Evolutionary conservation across 352 stramenopile species (phyloP).

Genomic region (Globisporangium recalcitrans): DNA sequence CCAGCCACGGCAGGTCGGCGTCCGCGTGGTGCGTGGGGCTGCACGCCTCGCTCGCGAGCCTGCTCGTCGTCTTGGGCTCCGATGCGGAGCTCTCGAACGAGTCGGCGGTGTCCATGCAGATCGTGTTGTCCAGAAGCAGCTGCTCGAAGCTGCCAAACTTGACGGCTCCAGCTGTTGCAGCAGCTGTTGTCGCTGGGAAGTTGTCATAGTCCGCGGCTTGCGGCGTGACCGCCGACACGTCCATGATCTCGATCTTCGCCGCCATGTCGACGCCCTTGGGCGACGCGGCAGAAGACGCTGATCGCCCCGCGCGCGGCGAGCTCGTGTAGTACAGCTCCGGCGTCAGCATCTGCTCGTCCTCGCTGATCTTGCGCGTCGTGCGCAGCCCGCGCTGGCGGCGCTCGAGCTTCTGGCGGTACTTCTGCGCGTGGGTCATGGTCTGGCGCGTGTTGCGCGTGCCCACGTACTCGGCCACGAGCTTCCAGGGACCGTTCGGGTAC

Average conservation of each 20-base stretch:
- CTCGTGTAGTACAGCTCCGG: slow-evolving; percentile 11
- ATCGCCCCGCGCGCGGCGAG: neutral
- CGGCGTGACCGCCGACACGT: neutral
- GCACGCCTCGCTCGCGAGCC: neutral
- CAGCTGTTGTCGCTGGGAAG: neutral
- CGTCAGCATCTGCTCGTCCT: slow-evolving; percentile 8
- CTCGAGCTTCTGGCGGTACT: slow-evolving; percentile 74
- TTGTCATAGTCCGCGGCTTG: neutral
- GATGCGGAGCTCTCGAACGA: neutral
- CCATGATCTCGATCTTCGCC: slow-evolving; percentile 2
- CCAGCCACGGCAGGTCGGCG: slow-evolving; percentile 17
- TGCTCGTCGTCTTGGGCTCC: neutral
- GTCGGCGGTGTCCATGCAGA: neutral
- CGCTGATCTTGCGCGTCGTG: slow-evolving; percentile 12
- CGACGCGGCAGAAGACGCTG: neutral
- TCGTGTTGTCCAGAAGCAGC: slow-evolving; percentile 11
- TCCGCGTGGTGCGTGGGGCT: slow-evolving; percentile 17
- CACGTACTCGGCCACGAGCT: slow-evolving; percentile 39
- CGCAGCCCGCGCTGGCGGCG: slow-evolving; percentile 27
- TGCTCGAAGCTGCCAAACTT: slow-evolving; percentile 12
- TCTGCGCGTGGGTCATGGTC: slow-evolving; percentile 88
- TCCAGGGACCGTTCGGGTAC: slow-evolving; percentile 49
- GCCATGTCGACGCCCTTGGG: slow-evolving; percentile 6
- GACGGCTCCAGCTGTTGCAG: neutral
- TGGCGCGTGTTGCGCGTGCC: slow-evolving; percentile 83